Percentiles rank a stretch among this genome's conserved stretches.
These are phyloP conservation scores for Colletotrichum acutatum DNA, from an alignment of 2,329 filamentous ascomycete genomes.

Conservation along the genomic window DNA sequence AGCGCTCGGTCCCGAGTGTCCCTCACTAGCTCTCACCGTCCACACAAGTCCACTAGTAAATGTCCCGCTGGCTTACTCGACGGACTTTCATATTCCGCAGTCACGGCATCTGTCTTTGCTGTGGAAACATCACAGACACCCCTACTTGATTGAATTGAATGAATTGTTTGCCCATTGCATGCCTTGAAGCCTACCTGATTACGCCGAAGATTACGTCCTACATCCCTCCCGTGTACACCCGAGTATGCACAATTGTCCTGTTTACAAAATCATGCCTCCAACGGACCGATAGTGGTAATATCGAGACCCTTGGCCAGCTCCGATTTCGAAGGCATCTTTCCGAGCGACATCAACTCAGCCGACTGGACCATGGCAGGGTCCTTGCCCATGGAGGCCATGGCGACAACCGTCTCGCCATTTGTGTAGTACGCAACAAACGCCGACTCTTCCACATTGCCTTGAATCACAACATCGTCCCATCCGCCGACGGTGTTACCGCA, in stretches of 20 bases:
- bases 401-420: slow-evolving; percentile 86
- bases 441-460: slow-evolving; percentile 79
- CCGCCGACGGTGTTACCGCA: slow-evolving; percentile 86
- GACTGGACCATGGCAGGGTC: slow-evolving; percentile 88
- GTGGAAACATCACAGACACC: background rate
- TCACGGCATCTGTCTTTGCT: background rate
- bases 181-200: background rate
- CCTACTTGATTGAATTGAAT: background rate
- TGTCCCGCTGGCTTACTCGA: background rate
- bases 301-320: slow-evolving; percentile 75
- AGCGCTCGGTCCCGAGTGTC: slow-evolving; percentile 3
- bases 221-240: background rate
- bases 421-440: slow-evolving; percentile 93
- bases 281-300: slow-evolving; percentile 55
- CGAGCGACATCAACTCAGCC: slow-evolving; percentile 84
- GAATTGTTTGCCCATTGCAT: background rate
- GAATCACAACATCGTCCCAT: slow-evolving; percentile 86
- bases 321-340: slow-evolving; percentile 85
- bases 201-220: background rate
- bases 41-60: background rate
- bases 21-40: background rate
- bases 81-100: background rate
- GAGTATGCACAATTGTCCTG: background rate
- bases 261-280: slow-evolving; percentile 40
- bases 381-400: slow-evolving; percentile 89